Percentiles rank a stretch among this genome's conserved stretches.
These are phyloP conservation scores for Penicillium canescens DNA, from an alignment of 495 filamentous ascomycete species.

Conservation along the genomic window DNA sequence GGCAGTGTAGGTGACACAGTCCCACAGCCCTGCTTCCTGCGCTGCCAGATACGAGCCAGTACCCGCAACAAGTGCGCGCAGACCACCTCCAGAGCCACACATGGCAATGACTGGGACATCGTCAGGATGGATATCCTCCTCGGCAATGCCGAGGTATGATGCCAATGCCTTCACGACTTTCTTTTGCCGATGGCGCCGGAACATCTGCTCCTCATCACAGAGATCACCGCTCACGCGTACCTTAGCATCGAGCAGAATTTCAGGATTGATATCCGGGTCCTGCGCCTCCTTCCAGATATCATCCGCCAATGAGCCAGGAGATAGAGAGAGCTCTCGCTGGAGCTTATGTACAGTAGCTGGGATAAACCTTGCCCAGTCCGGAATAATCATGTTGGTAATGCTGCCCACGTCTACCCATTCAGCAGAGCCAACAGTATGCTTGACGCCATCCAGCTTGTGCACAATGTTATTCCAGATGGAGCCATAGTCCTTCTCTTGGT, in stretches of 20 bases:
- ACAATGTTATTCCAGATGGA: constrained; percentile 63
- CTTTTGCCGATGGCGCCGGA: constrained; percentile 61
- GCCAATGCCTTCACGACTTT: constrained; percentile 72
- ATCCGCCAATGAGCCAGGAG: constrained; percentile 81
- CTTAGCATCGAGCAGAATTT: constrained; percentile 74
- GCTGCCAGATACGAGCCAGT: constrained; percentile 79
- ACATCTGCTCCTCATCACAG: constrained; percentile 78
- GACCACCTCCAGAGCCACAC: constrained; percentile 88
- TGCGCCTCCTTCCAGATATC: constrained; percentile 92
- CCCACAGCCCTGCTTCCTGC: constrained; percentile 82
- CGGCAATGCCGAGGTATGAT: constrained; percentile 73
- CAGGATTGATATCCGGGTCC: constrained; percentile 78
- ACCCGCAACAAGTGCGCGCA: constrained; percentile 87
- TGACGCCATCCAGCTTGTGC: constrained; percentile 53
- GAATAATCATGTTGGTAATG: constrained; percentile 69
- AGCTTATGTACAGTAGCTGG: constrained; percentile 81
- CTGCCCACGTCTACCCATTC: constrained; percentile 64
- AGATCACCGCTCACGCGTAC: constrained; percentile 83
- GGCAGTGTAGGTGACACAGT: constrained; percentile 91
- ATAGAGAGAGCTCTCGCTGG: constrained; percentile 82
- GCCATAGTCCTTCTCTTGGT: constrained; percentile 10
- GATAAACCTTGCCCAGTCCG: constrained; percentile 76
- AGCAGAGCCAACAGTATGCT: constrained; percentile 51
- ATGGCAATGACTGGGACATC: constrained; percentile 92
- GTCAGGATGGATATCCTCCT: constrained; percentile 81